phyloP scores from a whole-genome alignment of 1,284 basidiomycete genomes.

The Pisolithus thermaeus region DNA sequence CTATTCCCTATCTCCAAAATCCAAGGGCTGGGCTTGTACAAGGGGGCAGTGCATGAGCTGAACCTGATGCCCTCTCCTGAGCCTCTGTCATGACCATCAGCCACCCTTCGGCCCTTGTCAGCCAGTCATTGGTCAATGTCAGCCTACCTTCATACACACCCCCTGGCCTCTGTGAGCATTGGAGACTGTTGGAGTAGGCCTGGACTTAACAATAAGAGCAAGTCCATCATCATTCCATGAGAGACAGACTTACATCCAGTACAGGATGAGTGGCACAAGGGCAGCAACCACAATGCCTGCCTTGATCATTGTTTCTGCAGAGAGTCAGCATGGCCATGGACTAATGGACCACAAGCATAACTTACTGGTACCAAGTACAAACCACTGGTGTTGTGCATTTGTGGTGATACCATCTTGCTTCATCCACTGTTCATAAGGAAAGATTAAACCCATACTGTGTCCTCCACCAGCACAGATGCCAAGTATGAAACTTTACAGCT shows the following conservation, averaged over 20 bases:
- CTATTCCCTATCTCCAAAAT: no score
- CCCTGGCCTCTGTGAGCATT: no score
- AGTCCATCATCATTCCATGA: neutral
- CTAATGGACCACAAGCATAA: slow-evolving; percentile 12
- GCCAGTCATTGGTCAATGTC: no score
- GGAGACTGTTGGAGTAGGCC: no score
- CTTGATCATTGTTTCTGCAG: slow-evolving; percentile 80
- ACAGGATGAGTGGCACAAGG: slow-evolving; percentile 80
- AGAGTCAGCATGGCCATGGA: slow-evolving; percentile 1
- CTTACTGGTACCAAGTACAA: slow-evolving; percentile 79
- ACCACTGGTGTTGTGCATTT: slow-evolving; percentile 79
- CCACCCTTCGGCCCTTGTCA: no score
- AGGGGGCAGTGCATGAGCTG: no score
- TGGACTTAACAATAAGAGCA: no score
- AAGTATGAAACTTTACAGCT: slow-evolving; percentile 57
- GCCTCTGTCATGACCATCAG: no score
- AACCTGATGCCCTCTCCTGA: no score
- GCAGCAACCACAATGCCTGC: slow-evolving; percentile 81
- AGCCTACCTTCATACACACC: no score
- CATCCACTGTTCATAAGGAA: slow-evolving; percentile 85
- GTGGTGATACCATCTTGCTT: slow-evolving; percentile 76
- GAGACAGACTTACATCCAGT: slow-evolving; percentile 74
- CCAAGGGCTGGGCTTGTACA: no score
- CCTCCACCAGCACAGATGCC: slow-evolving; percentile 86
- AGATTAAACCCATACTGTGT: slow-evolving; percentile 88